These are phyloP conservation scores for Parsonsia alboflavescens DNA, from an alignment of 257 asterid species.

Conservation along the genomic window DNA sequence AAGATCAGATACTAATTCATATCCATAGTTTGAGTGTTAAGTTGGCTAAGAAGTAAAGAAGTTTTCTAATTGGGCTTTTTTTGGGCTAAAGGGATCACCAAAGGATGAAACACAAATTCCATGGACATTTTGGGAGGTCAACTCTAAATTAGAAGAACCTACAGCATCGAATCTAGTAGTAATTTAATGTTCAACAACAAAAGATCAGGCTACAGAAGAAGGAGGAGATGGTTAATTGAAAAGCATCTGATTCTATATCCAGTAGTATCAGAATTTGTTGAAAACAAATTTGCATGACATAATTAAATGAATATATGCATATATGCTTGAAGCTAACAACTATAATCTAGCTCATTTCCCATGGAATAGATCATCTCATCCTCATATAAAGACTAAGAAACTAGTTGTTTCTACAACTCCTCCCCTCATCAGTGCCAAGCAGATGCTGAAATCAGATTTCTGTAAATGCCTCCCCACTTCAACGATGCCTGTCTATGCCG, in stretches of 20 bases:
- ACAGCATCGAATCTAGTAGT: neutral
- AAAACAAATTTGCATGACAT: slow-evolving; percentile 11
- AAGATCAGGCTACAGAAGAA: neutral
- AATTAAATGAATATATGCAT: neutral
- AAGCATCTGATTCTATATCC: neutral
- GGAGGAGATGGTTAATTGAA: too few species aligned
- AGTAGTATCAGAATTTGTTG: neutral
- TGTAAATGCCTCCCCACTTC: too few species aligned
- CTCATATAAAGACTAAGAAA: slow-evolving; percentile 1
- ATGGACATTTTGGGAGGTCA: too few species aligned
- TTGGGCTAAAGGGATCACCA: too few species aligned
- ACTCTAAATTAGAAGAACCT: too few species aligned
- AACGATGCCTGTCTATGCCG: too few species aligned
- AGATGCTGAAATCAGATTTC: slow-evolving; percentile 80
- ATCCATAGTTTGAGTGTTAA: too few species aligned
- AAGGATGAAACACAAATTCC: too few species aligned
- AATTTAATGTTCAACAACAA: neutral
- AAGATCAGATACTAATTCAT: too few species aligned
- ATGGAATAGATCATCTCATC: too few species aligned
- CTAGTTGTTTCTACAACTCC: neutral
- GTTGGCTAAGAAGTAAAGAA: neutral
- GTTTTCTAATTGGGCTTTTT: too few species aligned
- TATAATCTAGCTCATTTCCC: neutral
- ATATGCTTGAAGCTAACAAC: neutral
- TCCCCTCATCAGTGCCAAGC: slow-evolving; percentile 58